phyloP scores from a whole-genome alignment of 371 early-diverging fungal genomes.

The Syncephalastrum sp. region DNA sequence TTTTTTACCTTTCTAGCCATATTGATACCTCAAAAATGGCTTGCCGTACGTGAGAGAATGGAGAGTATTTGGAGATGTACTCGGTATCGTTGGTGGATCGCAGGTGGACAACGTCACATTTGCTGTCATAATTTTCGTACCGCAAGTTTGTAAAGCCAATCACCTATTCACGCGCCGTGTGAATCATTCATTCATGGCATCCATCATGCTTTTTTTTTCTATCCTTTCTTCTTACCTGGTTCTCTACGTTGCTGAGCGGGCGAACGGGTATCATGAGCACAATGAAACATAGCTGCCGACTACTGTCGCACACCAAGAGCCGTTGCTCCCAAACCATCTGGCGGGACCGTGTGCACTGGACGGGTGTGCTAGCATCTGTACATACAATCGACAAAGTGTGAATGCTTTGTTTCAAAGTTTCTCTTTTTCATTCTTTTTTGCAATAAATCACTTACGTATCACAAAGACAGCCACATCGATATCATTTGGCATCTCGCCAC shows the following conservation, averaged over 20 bases:
- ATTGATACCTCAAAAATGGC: too few relatives aligned
- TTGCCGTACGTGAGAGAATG: too few relatives aligned
- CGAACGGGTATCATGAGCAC: constrained; percentile 18
- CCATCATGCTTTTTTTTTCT: background rate
- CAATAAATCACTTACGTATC: constrained; percentile 45
- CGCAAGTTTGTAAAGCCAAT: constrained; percentile 31
- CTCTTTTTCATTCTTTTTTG: background rate
- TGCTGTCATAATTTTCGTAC: constrained; percentile 29
- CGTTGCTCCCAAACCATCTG: constrained; percentile 27
- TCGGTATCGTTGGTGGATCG: constrained; percentile 33
- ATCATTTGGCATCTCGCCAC: constrained; percentile 33
- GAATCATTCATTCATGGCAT: too few relatives aligned
- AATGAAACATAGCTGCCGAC: constrained; percentile 27
- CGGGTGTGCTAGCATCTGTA: constrained; percentile 16
- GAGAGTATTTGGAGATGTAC: background rate
- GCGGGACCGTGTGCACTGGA: constrained; percentile 9
- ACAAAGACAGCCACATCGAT: constrained; percentile 58
- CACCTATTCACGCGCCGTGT: constrained; percentile 10
- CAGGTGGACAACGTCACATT: constrained; percentile 30
- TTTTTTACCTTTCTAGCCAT: too few relatives aligned
- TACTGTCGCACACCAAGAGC: constrained; percentile 31
- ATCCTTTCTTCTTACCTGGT: constrained; percentile 16
- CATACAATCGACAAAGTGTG: background rate
- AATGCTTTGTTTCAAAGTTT: constrained; percentile 1
- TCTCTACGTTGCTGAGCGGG: constrained; percentile 13